Evolutionary conservation across 2,329 filamentous ascomycete genomes (phyloP).

Genomic region (Emmonsia crescens): DNA sequence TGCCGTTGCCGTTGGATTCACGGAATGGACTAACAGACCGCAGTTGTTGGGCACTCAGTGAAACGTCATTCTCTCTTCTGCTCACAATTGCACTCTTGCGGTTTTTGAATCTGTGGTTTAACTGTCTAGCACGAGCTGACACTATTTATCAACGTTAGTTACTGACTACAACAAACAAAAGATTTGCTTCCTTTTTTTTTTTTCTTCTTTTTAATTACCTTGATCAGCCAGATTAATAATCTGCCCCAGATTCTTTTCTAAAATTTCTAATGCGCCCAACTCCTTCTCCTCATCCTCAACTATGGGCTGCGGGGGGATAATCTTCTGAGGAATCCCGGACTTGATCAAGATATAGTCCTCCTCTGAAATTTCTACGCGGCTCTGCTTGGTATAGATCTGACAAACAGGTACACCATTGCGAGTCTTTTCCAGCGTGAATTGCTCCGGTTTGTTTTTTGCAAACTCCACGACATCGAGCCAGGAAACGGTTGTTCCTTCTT

Average conservation of each 20-base stretch:
- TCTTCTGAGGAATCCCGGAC: slow-evolving; percentile 70
- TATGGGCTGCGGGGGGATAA: slow-evolving; percentile 70
- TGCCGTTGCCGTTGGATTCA: slow-evolving; percentile 22
- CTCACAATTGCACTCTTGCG: slow-evolving; percentile 62
- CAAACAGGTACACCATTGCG: slow-evolving; percentile 61
- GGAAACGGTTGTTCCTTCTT: slow-evolving; percentile 52
- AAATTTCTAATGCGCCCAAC: slow-evolving; percentile 68
- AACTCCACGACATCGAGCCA: slow-evolving; percentile 84
- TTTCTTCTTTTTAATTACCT: slow-evolving; percentile 34
- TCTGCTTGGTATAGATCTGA: slow-evolving; percentile 71
- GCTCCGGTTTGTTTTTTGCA: slow-evolving; percentile 65
- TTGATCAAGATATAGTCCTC: slow-evolving; percentile 79
- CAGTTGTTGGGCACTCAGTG: slow-evolving; percentile 22
- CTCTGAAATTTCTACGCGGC: slow-evolving; percentile 73
- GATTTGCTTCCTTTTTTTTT: background rate
- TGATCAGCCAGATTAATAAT: slow-evolving; percentile 75
- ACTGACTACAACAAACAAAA: slow-evolving; percentile 7
- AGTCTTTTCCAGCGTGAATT: slow-evolving; percentile 61
- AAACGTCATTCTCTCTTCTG: slow-evolving; percentile 42
- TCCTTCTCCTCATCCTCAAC: slow-evolving; percentile 81
- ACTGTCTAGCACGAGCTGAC: slow-evolving; percentile 59
- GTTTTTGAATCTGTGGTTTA: slow-evolving; percentile 70
- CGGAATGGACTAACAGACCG: slow-evolving; percentile 30
- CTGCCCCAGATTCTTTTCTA: slow-evolving; percentile 65
- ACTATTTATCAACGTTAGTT: slow-evolving; percentile 33